Evolutionary conservation across 495 filamentous ascomycete genomes (phyloP), one percentile per base, ranked within the genome.

Genomic region (Cercophora scortea): DNA sequence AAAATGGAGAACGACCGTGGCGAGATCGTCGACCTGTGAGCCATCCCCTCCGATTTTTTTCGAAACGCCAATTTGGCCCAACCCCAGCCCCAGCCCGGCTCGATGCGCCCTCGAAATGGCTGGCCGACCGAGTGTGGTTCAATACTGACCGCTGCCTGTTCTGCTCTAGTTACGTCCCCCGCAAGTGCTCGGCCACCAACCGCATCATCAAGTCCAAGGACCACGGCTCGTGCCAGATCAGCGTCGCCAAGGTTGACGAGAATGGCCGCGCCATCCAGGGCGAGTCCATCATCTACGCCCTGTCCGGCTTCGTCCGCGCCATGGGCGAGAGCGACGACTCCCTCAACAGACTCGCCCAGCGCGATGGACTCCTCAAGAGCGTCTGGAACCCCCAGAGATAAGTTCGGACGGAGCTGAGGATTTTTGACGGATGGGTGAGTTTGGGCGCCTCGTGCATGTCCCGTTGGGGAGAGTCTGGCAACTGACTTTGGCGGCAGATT

Each of bases 181-280:
- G 93, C 82, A 99, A 92, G 83, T 92, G 89, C 86, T 87, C 81
- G 72, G 89, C 88, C 66, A 92, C 88, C 73, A 88, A 88, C 86
- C 84, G 88, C 75, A 96, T 97, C 83, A 96, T 97, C 84, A 96
- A 96, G 81, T 88, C 93, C 79, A 96, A 96, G 78, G 93, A 94
- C 77, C 89, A 94, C 80, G 89, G 87, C 62, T 90, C 87, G 50
- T 91, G 90, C 62, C 87, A 96, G 79, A 87, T 95, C 72, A 86
- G 85, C 61, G 79, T 93, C 68, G 88, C 84, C 70, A 93, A 93
- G 77, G 89, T 98, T 61, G 93, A 96, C 74, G 93, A 99, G 82
- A 91, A 88, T 77, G 92, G 93, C 60, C 87, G 91, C 63, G 72
- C 73, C 60, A 89, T 96, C 80, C 93, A 89, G 57, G 89, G 90